phyloP scores from a whole-genome alignment of 768 basidiomycete species.

The Tephrocybe sp. region DNA sequence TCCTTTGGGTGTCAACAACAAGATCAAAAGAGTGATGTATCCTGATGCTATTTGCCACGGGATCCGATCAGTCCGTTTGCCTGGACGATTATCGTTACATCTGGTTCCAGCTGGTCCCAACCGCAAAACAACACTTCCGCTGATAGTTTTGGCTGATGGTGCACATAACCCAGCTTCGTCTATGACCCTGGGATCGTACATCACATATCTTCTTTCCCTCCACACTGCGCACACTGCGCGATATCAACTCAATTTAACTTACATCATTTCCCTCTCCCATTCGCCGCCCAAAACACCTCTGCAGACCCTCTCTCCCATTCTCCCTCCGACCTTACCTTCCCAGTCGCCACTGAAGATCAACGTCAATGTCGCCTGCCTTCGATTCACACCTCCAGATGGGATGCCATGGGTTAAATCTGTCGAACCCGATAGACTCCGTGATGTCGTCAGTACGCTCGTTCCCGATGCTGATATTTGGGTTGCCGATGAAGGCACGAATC shows the following conservation, averaged over 20 bases:
- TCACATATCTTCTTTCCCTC: conserved; percentile 37
- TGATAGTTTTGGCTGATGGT: conserved; percentile 32
- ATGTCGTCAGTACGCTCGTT: conserved; percentile 40
- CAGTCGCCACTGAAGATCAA: conserved; percentile 28
- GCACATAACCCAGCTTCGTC: not conserved
- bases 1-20: conserved; percentile 26
- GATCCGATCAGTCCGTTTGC: conserved; percentile 65
- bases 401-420: conserved; percentile 94
- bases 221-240: conserved; percentile 14
- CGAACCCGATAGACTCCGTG: conserved; percentile 45
- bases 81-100: conserved; percentile 80
- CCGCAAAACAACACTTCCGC: conserved; percentile 8
- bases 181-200: conserved; percentile 60
- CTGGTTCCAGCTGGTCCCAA: conserved; percentile 15
- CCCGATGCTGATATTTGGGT: conserved; percentile 49
- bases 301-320: conserved; percentile 67
- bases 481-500: conserved; percentile 24
- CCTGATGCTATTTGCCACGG: conserved; percentile 51
- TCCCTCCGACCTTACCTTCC: conserved; percentile 38
- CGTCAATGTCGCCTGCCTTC: conserved; percentile 49
- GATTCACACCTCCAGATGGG: conserved; percentile 75
- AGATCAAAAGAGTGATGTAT: conserved; percentile 39
- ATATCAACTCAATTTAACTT: conserved; percentile 54
- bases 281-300: conserved; percentile 82
- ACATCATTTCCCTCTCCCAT: conserved; percentile 78